Percentiles rank a stretch among this genome's conserved stretches.
These are phyloP conservation scores for Xylariaceae sp. DNA, from an alignment of 2,329 filamentous ascomycete genomes.

Conservation along the genomic window DNA sequence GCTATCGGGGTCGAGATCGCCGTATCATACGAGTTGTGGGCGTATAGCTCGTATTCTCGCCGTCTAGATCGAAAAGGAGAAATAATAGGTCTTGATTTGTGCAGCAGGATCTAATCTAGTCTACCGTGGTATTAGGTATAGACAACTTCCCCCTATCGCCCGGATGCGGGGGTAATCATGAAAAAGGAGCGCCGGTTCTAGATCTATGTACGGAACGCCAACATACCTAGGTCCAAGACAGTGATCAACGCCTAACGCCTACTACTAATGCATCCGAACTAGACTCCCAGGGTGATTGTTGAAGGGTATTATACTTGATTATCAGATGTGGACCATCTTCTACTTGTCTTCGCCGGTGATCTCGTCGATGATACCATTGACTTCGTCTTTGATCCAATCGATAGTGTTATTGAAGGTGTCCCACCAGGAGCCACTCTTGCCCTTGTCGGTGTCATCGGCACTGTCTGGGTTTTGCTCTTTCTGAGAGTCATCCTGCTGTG, in stretches of 20 bases:
- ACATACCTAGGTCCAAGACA: not conserved
- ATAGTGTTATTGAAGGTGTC: slow-evolving; percentile 15
- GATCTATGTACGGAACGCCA: not conserved
- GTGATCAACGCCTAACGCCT: too few relatives aligned
- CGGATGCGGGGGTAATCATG: not conserved
- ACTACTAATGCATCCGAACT: too few relatives aligned
- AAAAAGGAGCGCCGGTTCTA: not conserved
- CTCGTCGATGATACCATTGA: slow-evolving; percentile 22
- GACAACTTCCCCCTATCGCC: not conserved
- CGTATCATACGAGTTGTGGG: too few relatives aligned
- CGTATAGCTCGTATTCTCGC: too few relatives aligned
- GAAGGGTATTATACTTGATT: too few relatives aligned
- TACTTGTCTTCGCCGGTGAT: slow-evolving; percentile 11
- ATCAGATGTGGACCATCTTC: too few relatives aligned
- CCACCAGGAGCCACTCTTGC: slow-evolving; percentile 23
- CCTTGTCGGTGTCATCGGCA: not conserved
- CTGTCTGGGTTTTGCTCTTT: slow-evolving; percentile 6
- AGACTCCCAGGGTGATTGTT: too few relatives aligned
- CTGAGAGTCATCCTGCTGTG: slow-evolving; percentile 2
- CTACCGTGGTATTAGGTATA: not conserved
- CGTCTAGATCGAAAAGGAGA: too few relatives aligned
- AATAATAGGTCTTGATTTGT: too few relatives aligned
- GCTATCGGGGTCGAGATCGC: too few relatives aligned
- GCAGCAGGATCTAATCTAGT: not conserved
- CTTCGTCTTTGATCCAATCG: slow-evolving; percentile 28